Percentiles rank a stretch among this genome's conserved stretches.
Conservation (phyloP, 2,329 filamentous ascomycete species). For the Monosporascus sp. region DNA sequence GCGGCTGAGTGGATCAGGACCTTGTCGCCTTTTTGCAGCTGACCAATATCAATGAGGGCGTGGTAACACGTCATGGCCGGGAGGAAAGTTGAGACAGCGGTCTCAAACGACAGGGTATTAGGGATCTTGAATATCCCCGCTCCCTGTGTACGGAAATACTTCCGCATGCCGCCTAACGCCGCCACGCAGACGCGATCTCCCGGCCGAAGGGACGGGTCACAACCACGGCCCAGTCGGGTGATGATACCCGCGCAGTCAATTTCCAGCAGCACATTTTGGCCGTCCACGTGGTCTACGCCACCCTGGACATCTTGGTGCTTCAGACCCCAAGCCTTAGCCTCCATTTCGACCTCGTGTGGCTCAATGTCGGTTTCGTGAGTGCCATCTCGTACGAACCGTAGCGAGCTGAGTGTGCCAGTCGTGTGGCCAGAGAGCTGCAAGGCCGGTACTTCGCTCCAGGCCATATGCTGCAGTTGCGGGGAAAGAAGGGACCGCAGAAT, state of each 20-base stretch:
- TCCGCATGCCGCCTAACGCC: slow-evolving; percentile 13
- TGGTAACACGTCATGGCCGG: slow-evolving; percentile 22
- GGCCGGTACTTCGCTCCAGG: slow-evolving; percentile 11
- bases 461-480: slow-evolving; percentile 4
- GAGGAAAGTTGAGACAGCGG: slow-evolving; percentile 7
- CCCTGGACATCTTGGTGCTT: slow-evolving; percentile 11
- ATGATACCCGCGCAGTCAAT: slow-evolving; percentile 26
- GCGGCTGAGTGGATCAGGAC: slow-evolving; percentile 19
- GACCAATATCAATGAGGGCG: slow-evolving; percentile 19
- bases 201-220: slow-evolving; percentile 6
- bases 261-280: slow-evolving; percentile 6
- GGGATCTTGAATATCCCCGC: slow-evolving; percentile 7
- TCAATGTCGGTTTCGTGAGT: slow-evolving; percentile 4
- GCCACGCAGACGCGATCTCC: slow-evolving; percentile 11
- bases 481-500: slow-evolving; percentile 5
- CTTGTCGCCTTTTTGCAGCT: slow-evolving; percentile 17
- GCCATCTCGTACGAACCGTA: slow-evolving; percentile 17
- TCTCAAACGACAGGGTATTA: slow-evolving; percentile 7
- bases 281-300: slow-evolving; percentile 9
- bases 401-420: slow-evolving; percentile 11
- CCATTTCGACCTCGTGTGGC: slow-evolving; percentile 15
- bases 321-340: slow-evolving; percentile 10
- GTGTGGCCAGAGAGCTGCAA: slow-evolving; percentile 7
- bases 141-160: slow-evolving; percentile 9
- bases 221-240: slow-evolving; percentile 16